Base-by-base conservation (phyloP, 306 rosid species). In the Adenanthera pavonina region DNA sequence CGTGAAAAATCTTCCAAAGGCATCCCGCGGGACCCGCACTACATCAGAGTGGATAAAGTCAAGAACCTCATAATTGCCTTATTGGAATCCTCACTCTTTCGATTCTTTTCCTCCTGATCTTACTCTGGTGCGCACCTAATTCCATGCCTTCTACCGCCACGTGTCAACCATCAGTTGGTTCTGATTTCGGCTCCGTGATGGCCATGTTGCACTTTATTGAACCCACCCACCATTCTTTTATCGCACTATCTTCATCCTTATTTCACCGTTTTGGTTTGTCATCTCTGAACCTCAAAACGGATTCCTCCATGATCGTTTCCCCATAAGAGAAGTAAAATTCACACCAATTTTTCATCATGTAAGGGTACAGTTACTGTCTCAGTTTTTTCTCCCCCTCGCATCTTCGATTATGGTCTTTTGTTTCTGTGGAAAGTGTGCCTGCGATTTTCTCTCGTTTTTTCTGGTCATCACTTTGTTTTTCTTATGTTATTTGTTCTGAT, bases 391-490 rank as follows among this genome's bases (percentile, higher is more conserved):
- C 2, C 25, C 16, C 6, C n/a, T 11, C 30, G 0, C 30, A 25
- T 20, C 52, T 20, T 25, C 11, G 9, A 14, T 19, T 44, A 69
- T 69, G 40, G 0, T 19, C 36, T 69, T 44, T 69, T 69, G 54
- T 44, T 69, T 69, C 9, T 30, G 17, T 34, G 14, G 16, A n/a
- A n/a, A 68, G 34, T 19, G 74, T 69, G 3, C 8, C 74, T 46
- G 56, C 56, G n/a, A 25, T 44, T 69, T 69, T 69, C 54, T 46
- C 5, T 11, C 47, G 52, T 30, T 44, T 69, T 25, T 44, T 43
- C 53, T 43, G 35, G 8, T 10, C 38, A 43, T 69, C 74, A 20
- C 74, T 69, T 36, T 69, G 49, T 59, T 69, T 64, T 69, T 44
- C 54, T 69, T 15, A 9, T 44, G 4, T 19, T 69, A 47, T 67